These are phyloP conservation scores for Hypoxylon rubiginosum DNA, from an alignment of 2,329 filamentous ascomycete genomes.

Conservation along the genomic window DNA sequence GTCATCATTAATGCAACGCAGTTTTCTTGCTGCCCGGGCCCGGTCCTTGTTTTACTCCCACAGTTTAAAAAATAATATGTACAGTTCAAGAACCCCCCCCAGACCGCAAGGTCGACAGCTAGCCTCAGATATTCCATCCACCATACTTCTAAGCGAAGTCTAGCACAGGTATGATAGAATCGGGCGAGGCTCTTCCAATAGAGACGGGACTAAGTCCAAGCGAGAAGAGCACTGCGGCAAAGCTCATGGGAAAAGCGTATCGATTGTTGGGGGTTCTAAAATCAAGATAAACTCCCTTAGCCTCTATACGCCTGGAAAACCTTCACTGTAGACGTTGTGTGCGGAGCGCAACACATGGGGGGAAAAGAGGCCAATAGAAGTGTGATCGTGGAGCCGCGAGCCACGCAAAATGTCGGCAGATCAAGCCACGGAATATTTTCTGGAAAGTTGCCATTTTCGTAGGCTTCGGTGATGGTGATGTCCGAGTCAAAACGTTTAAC, in stretches of 20 bases:
- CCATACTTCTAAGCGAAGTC: constrained; percentile 19
- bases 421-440: constrained; percentile 18
- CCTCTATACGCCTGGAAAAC: constrained; percentile 40
- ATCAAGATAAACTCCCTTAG: constrained; percentile 40
- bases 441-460: constrained; percentile 19
- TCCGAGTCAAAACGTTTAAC: constrained; percentile 30
- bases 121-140: constrained; percentile 17
- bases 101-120: constrained; percentile 17
- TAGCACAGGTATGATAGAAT: constrained; percentile 2
- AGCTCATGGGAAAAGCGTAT: constrained; percentile 3
- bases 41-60: constrained; percentile 41
- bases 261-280: constrained; percentile 21
- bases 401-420: constrained; percentile 27
- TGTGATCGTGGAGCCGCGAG: constrained; percentile 43
- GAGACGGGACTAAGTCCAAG: constrained; percentile 2
- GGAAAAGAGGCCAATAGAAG: constrained; percentile 33
- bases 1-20: constrained; percentile 43
- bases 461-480: constrained; percentile 25
- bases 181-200: constrained; percentile 4
- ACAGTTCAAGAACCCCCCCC: constrained; percentile 42
- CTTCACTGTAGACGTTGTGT: constrained; percentile 36
- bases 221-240: constrained; percentile 7
- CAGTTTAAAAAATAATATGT: constrained; percentile 46
- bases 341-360: constrained; percentile 27
- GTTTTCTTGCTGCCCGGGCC: constrained; percentile 42